phyloP scores from a whole-genome alignment of 1,284 basidiomycete genomes.

The Tilletiopsis washingtonensis region DNA sequence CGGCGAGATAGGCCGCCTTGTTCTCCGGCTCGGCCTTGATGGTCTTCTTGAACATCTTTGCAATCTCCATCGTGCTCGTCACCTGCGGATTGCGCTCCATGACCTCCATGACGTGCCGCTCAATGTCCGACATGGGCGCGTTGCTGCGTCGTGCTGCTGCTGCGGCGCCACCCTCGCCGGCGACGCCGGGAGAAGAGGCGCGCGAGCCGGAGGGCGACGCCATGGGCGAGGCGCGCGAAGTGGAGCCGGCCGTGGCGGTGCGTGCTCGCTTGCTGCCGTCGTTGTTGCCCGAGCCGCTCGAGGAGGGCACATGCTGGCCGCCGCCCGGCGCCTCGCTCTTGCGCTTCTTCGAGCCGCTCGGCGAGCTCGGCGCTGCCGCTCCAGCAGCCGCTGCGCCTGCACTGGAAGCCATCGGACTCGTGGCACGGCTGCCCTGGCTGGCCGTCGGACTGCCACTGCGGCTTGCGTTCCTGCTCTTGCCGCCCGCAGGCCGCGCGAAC shows the following conservation, averaged over 20 bases:
- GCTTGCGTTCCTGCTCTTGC: background rate
- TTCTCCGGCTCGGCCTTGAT: constrained; percentile 34
- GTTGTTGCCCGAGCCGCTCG: constrained; percentile 8
- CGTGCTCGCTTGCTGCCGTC: background rate
- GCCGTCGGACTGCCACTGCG: too few relatives aligned
- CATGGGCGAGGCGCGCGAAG: constrained; percentile 10
- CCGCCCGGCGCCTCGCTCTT: constrained; percentile 24
- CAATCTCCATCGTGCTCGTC: constrained; percentile 29
- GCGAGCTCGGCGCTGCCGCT: background rate
- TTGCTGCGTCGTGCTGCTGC: constrained; percentile 14
- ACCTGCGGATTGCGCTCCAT: constrained; percentile 24
- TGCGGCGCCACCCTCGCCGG: background rate
- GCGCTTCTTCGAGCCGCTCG: constrained; percentile 12
- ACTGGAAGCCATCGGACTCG: constrained; percentile 8
- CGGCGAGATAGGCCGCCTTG: constrained; percentile 18
- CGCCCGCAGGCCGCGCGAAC: background rate
- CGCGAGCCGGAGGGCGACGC: constrained; percentile 18
- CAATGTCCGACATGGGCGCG: constrained; percentile 25
- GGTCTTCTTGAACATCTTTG: constrained; percentile 35
- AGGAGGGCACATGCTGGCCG: too few relatives aligned
- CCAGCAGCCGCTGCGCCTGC: background rate
- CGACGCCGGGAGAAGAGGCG: constrained; percentile 17
- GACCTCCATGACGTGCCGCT: constrained; percentile 31
- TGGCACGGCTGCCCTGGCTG: constrained; percentile 10
- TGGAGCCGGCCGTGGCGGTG: constrained; percentile 2